Evolutionary conservation across 179 eudicot genomes (phyloP).

Genomic region (Carnegiea gigantea): DNA sequence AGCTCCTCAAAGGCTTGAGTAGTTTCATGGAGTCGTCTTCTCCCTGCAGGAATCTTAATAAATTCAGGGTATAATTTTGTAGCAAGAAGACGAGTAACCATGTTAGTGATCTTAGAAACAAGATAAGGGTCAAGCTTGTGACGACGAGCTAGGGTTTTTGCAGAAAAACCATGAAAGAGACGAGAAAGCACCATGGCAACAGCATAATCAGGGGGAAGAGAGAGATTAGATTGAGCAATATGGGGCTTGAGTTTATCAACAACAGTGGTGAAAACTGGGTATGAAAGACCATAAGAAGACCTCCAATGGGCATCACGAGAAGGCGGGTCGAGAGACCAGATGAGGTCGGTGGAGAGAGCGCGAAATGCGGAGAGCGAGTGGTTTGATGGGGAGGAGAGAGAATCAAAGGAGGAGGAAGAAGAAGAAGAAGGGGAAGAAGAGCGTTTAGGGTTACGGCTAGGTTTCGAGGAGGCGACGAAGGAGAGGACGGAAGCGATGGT

Average conservation of each 20-base stretch:
- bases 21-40: conserved; percentile 68
- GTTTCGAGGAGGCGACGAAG: conserved; percentile 58
- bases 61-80: conserved; percentile 91
- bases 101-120: conserved; percentile 86
- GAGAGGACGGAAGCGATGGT: conserved; percentile 58
- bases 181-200: conserved; percentile 93
- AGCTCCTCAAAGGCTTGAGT: conserved; percentile 71
- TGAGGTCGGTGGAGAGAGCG: conserved; percentile 76
- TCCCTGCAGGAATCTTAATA: conserved; percentile 73
- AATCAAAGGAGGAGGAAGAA: conserved; percentile 42
- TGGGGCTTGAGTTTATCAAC: conserved; percentile 80
- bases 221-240: conserved; percentile 71
- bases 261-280: conserved; percentile 87
- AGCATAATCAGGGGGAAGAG: conserved; percentile 89
- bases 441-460: conserved; percentile 31
- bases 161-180: conserved; percentile 59
- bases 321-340: conserved; percentile 85
- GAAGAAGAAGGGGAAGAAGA: conserved; percentile 30
- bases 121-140: conserved; percentile 82
- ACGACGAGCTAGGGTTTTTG: conserved; percentile 60
- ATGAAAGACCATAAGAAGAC: conserved; percentile 70
- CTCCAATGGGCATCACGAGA: conserved; percentile 82
- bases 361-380: conserved; percentile 81
- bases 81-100: conserved; percentile 85
- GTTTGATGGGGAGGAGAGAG: conserved; percentile 58